A percentile compares a stretch with the other conserved stretches of the same genome.
Conservation (phyloP, 2,329 filamentous ascomycete species). For the Sporothrix sp. region DNA sequence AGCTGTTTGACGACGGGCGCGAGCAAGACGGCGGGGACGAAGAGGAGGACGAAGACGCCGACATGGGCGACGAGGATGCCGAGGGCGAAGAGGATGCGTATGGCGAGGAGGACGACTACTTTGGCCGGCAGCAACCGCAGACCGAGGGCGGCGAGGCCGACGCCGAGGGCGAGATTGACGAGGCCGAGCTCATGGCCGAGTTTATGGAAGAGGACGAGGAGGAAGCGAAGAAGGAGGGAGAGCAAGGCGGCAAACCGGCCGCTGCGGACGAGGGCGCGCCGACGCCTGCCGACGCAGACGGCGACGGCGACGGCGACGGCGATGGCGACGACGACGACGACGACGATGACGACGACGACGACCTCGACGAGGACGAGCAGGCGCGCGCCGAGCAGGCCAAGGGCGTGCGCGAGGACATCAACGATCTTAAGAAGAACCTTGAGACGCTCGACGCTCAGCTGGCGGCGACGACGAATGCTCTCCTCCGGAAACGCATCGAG, state of each 20-base stretch:
- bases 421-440: constrained; percentile 42
- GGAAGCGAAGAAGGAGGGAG: constrained; percentile 36
- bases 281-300: constrained; percentile 33
- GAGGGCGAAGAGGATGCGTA: constrained; percentile 37
- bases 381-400: constrained; percentile 41
- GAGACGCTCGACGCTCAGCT: constrained; percentile 36
- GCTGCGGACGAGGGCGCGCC: constrained; percentile 26
- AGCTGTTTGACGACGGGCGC: constrained; percentile 48
- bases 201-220: constrained; percentile 42
- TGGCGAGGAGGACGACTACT: constrained; percentile 48
- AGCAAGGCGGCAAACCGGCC: constrained; percentile 20
- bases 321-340: constrained; percentile 41
- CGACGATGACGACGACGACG: constrained; percentile 44
- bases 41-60: constrained; percentile 48
- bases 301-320: constrained; percentile 32
- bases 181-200: constrained; percentile 29
- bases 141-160: neutral
- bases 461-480: constrained; percentile 34
- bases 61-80: constrained; percentile 44
- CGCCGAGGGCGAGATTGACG: constrained; percentile 22
- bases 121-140: constrained; percentile 25
- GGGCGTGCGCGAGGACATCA: constrained; percentile 43
- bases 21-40: constrained; percentile 46
- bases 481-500: constrained; percentile 42
- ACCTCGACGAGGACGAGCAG: constrained; percentile 44